Percentiles rank a stretch among this genome's conserved stretches.
These are phyloP conservation scores for Lichtheimia ramosa DNA, from an alignment of 371 early-diverging fungal genomes.

Conservation along the genomic window DNA sequence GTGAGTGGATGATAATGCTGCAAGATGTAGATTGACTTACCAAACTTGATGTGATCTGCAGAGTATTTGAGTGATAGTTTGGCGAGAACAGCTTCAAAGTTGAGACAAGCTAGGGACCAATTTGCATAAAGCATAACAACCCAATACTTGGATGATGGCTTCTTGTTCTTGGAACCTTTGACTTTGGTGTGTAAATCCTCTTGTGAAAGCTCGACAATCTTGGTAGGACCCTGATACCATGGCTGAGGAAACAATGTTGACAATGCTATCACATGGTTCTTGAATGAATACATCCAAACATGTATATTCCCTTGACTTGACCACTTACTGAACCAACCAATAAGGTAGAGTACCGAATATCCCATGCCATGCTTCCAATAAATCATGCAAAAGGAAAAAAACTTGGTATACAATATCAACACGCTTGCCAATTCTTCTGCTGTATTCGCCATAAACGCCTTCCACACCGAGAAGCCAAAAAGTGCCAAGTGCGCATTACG, in stretches of 20 bases:
- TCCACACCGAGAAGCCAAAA: constrained; percentile 33
- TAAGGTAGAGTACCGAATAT: constrained; percentile 33
- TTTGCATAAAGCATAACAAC: constrained; percentile 51
- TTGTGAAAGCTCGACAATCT: constrained; percentile 40
- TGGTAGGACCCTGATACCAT: constrained; percentile 58
- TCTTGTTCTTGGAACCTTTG: constrained; percentile 9
- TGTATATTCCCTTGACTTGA: too few species aligned
- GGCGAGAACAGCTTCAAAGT: constrained; percentile 52
- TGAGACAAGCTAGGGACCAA: constrained; percentile 52
- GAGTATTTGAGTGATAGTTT: constrained; percentile 41
- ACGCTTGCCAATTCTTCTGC: constrained; percentile 62
- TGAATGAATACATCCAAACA: not conserved
- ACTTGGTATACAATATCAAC: constrained; percentile 55
- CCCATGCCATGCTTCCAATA: constrained; percentile 36
- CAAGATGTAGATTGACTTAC: constrained; percentile 13
- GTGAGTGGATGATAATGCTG: not conserved
- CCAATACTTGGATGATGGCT: constrained; percentile 34
- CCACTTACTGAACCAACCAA: constrained; percentile 52
- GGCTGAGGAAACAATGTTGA: constrained; percentile 59
- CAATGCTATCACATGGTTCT: constrained; percentile 26
- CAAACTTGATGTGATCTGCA: constrained; percentile 39
- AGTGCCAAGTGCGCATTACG: constrained; percentile 28
- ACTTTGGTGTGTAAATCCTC: constrained; percentile 6
- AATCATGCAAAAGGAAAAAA: constrained; percentile 45
- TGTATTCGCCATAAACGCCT: constrained; percentile 39